Base-by-base conservation (phyloP, 176 grass and related monocot species). In the Paspalum notatum region DNA sequence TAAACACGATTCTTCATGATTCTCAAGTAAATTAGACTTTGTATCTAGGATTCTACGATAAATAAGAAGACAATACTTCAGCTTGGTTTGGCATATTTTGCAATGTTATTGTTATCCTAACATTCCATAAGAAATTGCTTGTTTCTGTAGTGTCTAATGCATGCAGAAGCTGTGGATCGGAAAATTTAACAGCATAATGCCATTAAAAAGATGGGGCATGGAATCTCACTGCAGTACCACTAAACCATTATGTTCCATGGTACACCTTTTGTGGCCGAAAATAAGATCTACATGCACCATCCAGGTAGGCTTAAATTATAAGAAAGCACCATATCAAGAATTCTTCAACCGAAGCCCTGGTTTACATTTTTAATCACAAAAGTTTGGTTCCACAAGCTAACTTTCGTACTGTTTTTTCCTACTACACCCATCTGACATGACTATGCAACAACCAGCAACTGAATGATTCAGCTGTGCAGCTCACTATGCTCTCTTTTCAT, bases 381-480 rank as follows among this genome's bases (percentile, higher is more conserved):
- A 61, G 49, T 12, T 49, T 62, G 17, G 64, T 22, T 51, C 37
- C 52, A 53, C 2, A 2, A 80, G 39, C 59, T 38, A 81, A 66
- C 40, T 84, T 66, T n/a, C 27, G 21, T 66, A 68, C 43, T 79
- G 21, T 52, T 63, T 55, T 66, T 3, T 3, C 32, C 43, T 18
- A 66, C 38, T 48, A 40, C 45, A 44, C 17, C 57, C 50, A 82
- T 85, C 72, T 42, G 72, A 73, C 66, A 82, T 78, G 74, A 86
- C 49, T 65, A 59, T 21, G 18, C 70, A 82, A 68, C 83, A 82
- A 82, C 67, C 70, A 82, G 62, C 83, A 82, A 82, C 67, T 45
- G 6, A 55, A 72, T 72, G 88, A 86, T 50, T 66, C 74, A 68
- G 72, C 50, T 39, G 51, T 0, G 1, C 43, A 66, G 45, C 49